Evolutionary conservation across 768 basidiomycete genomes (phyloP), one percentile per base, ranked within the genome.

Genomic region (Mycena vulgaris): DNA sequence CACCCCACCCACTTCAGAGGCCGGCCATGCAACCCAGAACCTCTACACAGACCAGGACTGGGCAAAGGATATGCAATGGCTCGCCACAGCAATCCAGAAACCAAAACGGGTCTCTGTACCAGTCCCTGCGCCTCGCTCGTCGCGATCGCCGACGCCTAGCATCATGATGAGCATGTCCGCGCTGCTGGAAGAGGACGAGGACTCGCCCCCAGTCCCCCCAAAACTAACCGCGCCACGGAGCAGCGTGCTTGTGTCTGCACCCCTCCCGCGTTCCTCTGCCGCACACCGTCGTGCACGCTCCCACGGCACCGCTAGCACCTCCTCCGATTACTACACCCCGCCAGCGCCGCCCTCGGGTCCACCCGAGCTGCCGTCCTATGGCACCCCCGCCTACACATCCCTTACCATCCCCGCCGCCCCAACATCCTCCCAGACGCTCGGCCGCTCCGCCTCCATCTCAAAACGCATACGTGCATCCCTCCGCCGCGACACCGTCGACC

Each of bases 1-100:
- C 59, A 40, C 66, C 25, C 53, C 71, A 59, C 63, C 73, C 63
- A 51, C 77, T 52, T 55, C 75, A 51, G 66, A 65, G 42, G 6
- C 51, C 21, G 42, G 21, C 42, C 42, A 45, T 31, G n/a, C n/a
- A n/a, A 60, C 71, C 69, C 62, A 64, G 17, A 67, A 59, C 23
- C 47, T 82, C 21, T 84, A 85, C 75, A 86, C 85, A 5, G 87
- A 89, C 74, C 85, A 89, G 60, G 88, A 91, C 72, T 93, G 91
- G 92, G 87, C 89, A 16, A 88, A 86, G 70, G 92, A 93, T 57
- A 87, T 92, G 21, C 85, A 89, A 37, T 92, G 89, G 89, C 87
- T 93, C 33, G 86, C 81, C 33, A 76, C 82, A 23, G 53, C 52
- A 2, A 63, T 63, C 14, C 59, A 68, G 27, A 68, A 72, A 47